phyloP scores from a whole-genome alignment of 306 rosid genomes.

The Acacia melanoxylon region DNA sequence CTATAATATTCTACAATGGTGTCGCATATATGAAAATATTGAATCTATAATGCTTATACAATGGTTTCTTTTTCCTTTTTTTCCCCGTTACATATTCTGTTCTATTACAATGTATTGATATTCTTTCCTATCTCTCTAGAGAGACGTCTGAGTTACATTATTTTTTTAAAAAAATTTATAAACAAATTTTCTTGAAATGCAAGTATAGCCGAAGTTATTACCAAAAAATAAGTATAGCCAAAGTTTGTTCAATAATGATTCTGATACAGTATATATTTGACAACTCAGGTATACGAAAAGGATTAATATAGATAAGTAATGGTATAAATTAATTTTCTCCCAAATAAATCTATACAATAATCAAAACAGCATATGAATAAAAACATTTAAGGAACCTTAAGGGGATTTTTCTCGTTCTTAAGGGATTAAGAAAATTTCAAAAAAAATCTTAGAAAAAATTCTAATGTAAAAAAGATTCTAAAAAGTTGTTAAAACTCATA shows the following conservation, averaged over 20 bases:
- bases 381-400: not conserved
- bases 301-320: not conserved
- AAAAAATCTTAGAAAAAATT: no score
- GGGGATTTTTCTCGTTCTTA: no score
- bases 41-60: not conserved
- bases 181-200: not conserved
- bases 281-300: not conserved
- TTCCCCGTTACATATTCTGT: not conserved
- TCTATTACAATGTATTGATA: not conserved
- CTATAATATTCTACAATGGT: not conserved
- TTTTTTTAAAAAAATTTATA: no score
- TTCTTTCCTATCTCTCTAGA: not conserved
- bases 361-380: not conserved
- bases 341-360: not conserved
- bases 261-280: not conserved
- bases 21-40: not conserved
- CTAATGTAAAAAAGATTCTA: no score
- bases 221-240: no score
- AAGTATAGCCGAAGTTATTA: not conserved
- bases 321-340: not conserved
- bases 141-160: no score
- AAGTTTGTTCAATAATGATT: not conserved
- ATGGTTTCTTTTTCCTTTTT: not conserved
- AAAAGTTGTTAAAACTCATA: no score
- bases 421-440: no score